phyloP scores from a whole-genome alignment of 768 basidiomycete genomes.

The Mycena alexandri region DNA sequence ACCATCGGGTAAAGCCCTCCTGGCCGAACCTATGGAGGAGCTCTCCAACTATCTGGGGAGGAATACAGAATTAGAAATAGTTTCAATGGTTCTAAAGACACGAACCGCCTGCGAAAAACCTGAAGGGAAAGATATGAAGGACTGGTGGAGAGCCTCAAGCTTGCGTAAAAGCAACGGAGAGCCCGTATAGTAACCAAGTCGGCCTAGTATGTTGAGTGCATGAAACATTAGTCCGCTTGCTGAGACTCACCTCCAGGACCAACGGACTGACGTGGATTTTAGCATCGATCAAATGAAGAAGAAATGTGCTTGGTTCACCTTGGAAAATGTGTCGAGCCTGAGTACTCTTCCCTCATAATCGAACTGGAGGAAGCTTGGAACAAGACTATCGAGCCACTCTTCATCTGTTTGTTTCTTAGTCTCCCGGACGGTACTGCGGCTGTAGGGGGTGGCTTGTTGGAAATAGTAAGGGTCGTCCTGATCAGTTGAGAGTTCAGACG shows the following conservation, averaged over 20 bases:
- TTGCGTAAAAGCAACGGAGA: conserved; percentile 69
- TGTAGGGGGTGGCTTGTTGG: conserved; percentile 54
- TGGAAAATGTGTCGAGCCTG: conserved; percentile 73
- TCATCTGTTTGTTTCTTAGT: conserved; percentile 33
- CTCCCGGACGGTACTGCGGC: conserved; percentile 6
- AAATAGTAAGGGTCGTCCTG: conserved; percentile 79
- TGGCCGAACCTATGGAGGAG: conserved; percentile 26
- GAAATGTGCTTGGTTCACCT: conserved; percentile 46
- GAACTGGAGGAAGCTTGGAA: conserved; percentile 46
- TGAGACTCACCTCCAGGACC: conserved; percentile 34
- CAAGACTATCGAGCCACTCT: conserved; percentile 37
- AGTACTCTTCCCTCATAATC: conserved; percentile 77
- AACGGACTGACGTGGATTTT: conserved; percentile 6
- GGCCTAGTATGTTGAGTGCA: conserved; percentile 39
- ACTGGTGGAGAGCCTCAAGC: conserved; percentile 47
- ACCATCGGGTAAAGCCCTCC: conserved; percentile 36
- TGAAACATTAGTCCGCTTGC: no score
- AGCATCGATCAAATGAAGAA: not conserved
- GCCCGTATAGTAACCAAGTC: conserved; percentile 72
- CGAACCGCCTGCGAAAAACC: conserved; percentile 70
- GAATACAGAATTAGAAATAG: not conserved
- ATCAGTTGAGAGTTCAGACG: conserved; percentile 61
- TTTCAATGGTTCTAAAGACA: conserved; percentile 20
- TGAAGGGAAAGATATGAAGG: conserved; percentile 67
- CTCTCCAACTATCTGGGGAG: conserved; percentile 31